Evolutionary conservation across 2,329 filamentous ascomycete genomes (phyloP).

Genomic region (Magnaporthales sp.): DNA sequence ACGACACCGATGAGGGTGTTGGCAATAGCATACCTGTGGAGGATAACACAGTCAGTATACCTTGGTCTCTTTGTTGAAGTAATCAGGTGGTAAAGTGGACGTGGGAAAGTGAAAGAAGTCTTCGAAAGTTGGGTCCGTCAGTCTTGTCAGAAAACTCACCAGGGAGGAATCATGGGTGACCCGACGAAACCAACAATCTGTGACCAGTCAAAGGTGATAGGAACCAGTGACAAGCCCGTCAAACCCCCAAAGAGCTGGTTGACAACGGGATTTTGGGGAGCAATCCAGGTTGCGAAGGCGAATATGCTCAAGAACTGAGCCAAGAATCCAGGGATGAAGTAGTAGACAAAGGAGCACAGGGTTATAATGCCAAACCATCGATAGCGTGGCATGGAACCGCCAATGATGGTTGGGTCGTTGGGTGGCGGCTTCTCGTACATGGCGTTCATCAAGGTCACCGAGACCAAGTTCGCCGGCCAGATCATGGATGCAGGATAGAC

Average conservation of each 20-base stretch:
- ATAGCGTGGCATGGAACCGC: constrained; percentile 55
- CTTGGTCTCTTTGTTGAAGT: neutral
- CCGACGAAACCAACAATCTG: constrained; percentile 61
- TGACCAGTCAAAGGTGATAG: constrained; percentile 42
- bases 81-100: too few relatives aligned
- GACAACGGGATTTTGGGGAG: constrained; percentile 34
- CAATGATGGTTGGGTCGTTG: constrained; percentile 42
- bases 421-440: constrained; percentile 55
- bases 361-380: constrained; percentile 35
- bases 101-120: too few relatives aligned
- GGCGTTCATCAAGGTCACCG: constrained; percentile 59
- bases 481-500: constrained; percentile 64
- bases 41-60: neutral
- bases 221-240: constrained; percentile 30
- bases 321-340: constrained; percentile 43
- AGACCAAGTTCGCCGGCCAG: constrained; percentile 61
- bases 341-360: constrained; percentile 35
- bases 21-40: constrained; percentile 55
- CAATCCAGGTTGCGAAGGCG: constrained; percentile 37
- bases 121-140: too few relatives aligned
- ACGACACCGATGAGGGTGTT: constrained; percentile 63
- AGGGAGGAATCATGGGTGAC: constrained; percentile 62
- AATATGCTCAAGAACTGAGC: constrained; percentile 40
- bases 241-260: constrained; percentile 41
- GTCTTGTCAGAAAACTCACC: constrained; percentile 28